Evolutionary conservation across 495 filamentous ascomycete genomes (phyloP).

Genomic region (Hypomontagnella monticulosa): DNA sequence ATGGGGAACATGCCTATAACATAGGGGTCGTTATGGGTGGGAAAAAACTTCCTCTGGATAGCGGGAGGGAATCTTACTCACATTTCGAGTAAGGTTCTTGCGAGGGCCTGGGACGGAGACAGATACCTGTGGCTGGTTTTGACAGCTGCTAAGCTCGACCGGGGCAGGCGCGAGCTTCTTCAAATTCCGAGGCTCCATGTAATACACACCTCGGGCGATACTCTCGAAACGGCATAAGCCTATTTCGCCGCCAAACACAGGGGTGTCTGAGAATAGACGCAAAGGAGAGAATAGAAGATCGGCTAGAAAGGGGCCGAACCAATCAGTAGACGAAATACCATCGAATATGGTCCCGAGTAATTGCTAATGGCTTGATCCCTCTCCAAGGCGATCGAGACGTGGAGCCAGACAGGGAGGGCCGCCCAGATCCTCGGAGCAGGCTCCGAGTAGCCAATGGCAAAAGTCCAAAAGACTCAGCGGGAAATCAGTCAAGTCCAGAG

Average conservation of each 20-base stretch:
- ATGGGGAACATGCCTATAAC: conserved; percentile 34
- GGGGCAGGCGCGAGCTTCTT: conserved; percentile 38
- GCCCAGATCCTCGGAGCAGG: conserved; percentile 15
- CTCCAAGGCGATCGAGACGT: conserved; percentile 17
- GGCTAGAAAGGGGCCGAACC: conserved; percentile 5
- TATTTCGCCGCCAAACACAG: conserved; percentile 6
- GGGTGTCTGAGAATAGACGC: not conserved
- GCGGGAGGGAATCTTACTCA: conserved; percentile 20
- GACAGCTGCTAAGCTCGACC: conserved; percentile 1
- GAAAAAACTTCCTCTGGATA: conserved; percentile 3
- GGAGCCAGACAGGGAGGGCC: conserved; percentile 15
- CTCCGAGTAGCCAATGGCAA: conserved; percentile 36
- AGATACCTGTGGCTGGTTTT: conserved; percentile 8
- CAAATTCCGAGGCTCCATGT: conserved; percentile 33
- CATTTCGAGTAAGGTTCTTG: conserved; percentile 33
- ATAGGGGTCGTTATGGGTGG: conserved; percentile 25
- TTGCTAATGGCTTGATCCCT: not conserved
- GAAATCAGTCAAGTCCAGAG: conserved; percentile 1
- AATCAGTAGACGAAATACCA: conserved; percentile 11
- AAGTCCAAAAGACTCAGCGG: conserved; percentile 1
- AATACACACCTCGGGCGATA: conserved; percentile 7
- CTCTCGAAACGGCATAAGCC: not conserved
- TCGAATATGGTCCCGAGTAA: not conserved
- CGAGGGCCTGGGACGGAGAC: conserved; percentile 17
- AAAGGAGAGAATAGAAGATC: not conserved